phyloP scores from a whole-genome alignment of 257 asterid genomes.

The Paraleonurus japonicus region DNA sequence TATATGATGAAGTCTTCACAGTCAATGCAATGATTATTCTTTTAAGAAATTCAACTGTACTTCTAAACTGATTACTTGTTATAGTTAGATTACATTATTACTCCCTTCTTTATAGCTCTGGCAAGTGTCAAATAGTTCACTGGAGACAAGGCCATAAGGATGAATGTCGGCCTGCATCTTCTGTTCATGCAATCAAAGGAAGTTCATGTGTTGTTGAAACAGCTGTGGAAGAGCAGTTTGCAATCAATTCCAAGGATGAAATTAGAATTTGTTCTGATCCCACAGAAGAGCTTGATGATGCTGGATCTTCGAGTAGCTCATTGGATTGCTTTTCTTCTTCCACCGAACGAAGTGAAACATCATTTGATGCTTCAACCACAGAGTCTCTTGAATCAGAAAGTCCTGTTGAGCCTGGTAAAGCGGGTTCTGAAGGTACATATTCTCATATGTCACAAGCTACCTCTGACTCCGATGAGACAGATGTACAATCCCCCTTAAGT shows the following conservation, averaged over 20 bases:
- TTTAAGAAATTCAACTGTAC: background rate
- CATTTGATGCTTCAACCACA: constrained; percentile 37
- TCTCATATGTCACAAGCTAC: constrained; percentile 22
- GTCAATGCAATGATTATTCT: background rate
- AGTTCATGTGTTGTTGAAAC: constrained; percentile 19
- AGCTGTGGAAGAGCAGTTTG: constrained; percentile 22
- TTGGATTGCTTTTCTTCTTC: constrained; percentile 33
- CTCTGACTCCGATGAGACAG: constrained; percentile 33
- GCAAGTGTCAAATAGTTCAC: constrained; percentile 84
- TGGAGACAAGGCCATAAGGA: constrained; percentile 93
- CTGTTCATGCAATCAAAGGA: constrained; percentile 30
- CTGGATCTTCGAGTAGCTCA: constrained; percentile 38
- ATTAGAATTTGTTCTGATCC: constrained; percentile 19
- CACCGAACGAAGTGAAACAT: constrained; percentile 29
- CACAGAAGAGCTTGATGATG: constrained; percentile 23
- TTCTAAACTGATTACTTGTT: background rate
- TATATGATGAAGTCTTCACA: background rate
- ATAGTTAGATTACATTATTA: constrained; percentile 11
- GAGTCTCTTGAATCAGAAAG: constrained; percentile 29
- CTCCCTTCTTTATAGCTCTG: constrained; percentile 51
- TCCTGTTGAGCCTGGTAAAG: constrained; percentile 19
- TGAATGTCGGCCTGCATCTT: constrained; percentile 53
- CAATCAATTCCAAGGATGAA: constrained; percentile 28
- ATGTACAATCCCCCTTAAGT: constrained; percentile 14
- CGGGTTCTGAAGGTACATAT: constrained; percentile 13